Evolutionary conservation across 371 early-diverging fungal genomes (phyloP), one percentile per base, ranked within the genome.

Genomic region (Phascolomyces articulosus): DNA sequence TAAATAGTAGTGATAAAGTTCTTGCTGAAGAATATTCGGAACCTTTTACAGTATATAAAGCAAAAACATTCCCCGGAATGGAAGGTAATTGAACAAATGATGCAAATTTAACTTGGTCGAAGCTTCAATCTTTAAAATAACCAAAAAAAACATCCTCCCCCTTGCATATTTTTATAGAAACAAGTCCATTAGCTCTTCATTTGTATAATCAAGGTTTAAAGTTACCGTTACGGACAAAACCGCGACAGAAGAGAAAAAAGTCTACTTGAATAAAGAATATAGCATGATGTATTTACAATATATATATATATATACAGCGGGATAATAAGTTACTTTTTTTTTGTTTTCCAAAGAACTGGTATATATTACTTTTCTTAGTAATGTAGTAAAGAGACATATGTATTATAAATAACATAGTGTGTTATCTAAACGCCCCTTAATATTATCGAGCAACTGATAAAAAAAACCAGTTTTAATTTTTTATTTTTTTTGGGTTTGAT

Each of bases 141-240:
- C 7, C 13, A 47, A 47, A 4, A 47, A 47, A 13, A 11, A n/a
- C n/a, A n/a, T n/a, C n/a, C n/a, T n/a, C n/a, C n/a, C n/a, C n/a
- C n/a, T 34, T 34, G 34, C 11, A 34, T 34, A 51, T 2, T 56
- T 48, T 23, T 59, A 53, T 73, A 90, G 85, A 80, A 68, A 89
- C 90, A 1, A 90, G 89, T 6, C 74, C 73, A 23, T 67, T 91
- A 0, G 87, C 90, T 8, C 84, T 81, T 66, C 82, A 85, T 65
- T 87, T 91, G 58, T 87, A 87, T 8, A 77, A 74, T 41, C 90
- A 90, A 73, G 89, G 90, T 15, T 75, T 90, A 18, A 83, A 86
- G 62, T 79, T 89, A 57, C 86, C 89, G 13, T 84, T 92, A 26
- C 81, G 89, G 8, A 84, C 77, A 11, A 68, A 68, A 34, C 29